A percentile compares a stretch with the other conserved stretches of the same genome.
Evolutionary conservation across 78 protist genomes (phyloP).

Genomic region (Diacronema lutheri): DNA sequence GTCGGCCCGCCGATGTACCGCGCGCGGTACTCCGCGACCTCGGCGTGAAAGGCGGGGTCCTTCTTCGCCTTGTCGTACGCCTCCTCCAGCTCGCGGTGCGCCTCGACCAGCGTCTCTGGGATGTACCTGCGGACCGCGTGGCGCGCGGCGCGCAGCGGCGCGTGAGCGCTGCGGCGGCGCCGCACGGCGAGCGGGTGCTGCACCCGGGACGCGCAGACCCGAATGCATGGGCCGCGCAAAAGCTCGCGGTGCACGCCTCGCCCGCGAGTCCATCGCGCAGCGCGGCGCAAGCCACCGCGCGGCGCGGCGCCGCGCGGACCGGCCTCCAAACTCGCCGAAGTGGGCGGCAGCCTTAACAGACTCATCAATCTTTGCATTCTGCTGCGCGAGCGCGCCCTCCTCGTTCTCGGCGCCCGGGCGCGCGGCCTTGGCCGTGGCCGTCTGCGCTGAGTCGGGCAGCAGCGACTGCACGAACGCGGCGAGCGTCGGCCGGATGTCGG

Average conservation of each 20-base stretch:
- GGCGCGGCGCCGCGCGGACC: too few relatives aligned
- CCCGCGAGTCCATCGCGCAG: too few relatives aligned
- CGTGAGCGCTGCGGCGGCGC: too few relatives aligned
- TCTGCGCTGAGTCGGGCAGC: neutral
- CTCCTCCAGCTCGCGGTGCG: constrained; percentile 60
- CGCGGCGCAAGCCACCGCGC: too few relatives aligned
- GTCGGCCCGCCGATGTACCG: constrained; percentile 45
- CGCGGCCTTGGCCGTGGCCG: neutral
- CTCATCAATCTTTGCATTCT: neutral
- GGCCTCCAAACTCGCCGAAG: constrained; percentile 75
- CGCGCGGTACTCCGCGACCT: neutral
- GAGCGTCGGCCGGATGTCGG: neutral
- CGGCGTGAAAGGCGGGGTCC: constrained; percentile 56
- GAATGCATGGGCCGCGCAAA: too few relatives aligned
- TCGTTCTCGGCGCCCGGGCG: neutral
- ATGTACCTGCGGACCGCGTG: constrained; percentile 24
- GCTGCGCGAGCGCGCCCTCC: neutral
- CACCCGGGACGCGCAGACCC: too few relatives aligned
- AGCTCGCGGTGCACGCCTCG: too few relatives aligned
- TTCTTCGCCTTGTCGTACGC: constrained; percentile 17
- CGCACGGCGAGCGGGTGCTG: too few relatives aligned
- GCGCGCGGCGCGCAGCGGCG: too few relatives aligned
- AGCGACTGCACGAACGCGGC: neutral
- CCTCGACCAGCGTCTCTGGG: constrained; percentile 73
- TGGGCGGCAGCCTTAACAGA: too few relatives aligned